These are phyloP conservation scores for Leccinum broughii DNA, from an alignment of 768 basidiomycete genomes.

Conservation along the genomic window DNA sequence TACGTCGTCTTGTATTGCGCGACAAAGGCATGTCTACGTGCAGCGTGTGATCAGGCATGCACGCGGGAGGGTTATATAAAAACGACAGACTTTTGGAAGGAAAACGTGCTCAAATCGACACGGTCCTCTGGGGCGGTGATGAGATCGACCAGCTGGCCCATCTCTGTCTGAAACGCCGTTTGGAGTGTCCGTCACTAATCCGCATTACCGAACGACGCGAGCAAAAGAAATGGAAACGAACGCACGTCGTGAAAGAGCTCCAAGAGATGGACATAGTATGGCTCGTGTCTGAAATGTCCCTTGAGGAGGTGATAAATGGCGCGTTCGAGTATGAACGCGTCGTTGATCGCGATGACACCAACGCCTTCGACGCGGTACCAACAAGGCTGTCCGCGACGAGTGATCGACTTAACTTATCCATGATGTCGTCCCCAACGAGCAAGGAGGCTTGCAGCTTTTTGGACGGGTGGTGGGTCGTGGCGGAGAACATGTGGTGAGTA, in stretches of 20 bases:
- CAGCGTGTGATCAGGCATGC: not conserved
- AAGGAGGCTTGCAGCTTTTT: slow-evolving; percentile 83
- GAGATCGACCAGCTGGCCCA: slow-evolving; percentile 6
- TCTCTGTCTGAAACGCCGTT: slow-evolving; percentile 3
- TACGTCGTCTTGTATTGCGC: slow-evolving; percentile 47
- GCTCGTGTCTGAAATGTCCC: slow-evolving; percentile 83
- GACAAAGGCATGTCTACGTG: slow-evolving; percentile 1
- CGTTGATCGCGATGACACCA: slow-evolving; percentile 90
- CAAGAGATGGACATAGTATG: too few species aligned
- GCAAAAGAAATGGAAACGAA: too few species aligned
- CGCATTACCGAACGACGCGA: too few species aligned
- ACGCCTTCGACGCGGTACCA: slow-evolving; percentile 73
- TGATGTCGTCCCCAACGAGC: slow-evolving; percentile 86
- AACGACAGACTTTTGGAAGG: slow-evolving; percentile 1
- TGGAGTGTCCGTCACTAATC: not conserved
- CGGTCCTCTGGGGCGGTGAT: not conserved
- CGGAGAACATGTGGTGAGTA: not conserved
- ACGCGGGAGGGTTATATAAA: too few species aligned
- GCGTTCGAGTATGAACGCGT: slow-evolving; percentile 92
- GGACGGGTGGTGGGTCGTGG: not conserved
- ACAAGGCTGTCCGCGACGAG: slow-evolving; percentile 92
- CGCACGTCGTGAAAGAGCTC: too few species aligned
- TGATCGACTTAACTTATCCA: slow-evolving; percentile 57
- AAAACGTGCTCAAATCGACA: slow-evolving; percentile 5
- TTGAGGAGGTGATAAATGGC: slow-evolving; percentile 92